Percentiles rank a stretch among this genome's conserved stretches.
Evolutionary conservation across 2,329 filamentous ascomycete species (phyloP).

Genomic region (Dothistroma septosporum): DNA sequence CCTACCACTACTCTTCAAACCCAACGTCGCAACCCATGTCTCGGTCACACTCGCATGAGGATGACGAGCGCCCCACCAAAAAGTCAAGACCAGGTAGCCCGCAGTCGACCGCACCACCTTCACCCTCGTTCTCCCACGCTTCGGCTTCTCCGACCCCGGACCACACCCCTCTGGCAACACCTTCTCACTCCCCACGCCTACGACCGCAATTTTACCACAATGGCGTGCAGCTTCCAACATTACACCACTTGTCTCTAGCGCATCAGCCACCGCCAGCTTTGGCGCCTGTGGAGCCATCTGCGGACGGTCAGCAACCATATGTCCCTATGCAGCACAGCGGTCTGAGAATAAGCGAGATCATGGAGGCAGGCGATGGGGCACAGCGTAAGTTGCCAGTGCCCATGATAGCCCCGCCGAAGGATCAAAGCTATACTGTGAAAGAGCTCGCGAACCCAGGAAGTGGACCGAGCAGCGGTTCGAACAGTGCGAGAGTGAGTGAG

Average conservation of each 20-base stretch:
- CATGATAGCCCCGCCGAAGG: constrained; percentile 59
- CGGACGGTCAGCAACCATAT: constrained; percentile 57
- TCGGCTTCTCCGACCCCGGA: constrained; percentile 93
- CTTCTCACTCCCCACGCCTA: constrained; percentile 88
- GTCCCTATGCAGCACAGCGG: constrained; percentile 58
- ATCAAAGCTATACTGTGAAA: constrained; percentile 52
- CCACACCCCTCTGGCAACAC: constrained; percentile 96
- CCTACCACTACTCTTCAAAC: constrained; percentile 59
- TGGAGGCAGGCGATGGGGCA: constrained; percentile 79
- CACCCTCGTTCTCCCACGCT: constrained; percentile 93
- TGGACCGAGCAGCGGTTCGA: constrained; percentile 62
- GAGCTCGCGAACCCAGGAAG: constrained; percentile 67
- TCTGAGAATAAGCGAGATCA: constrained; percentile 85
- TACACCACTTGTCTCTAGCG: constrained; percentile 68
- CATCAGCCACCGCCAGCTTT: constrained; percentile 57
- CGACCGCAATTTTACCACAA: constrained; percentile 65
- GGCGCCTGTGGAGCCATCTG: constrained; percentile 65
- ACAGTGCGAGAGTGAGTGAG: constrained; percentile 31
- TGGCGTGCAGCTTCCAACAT: constrained; percentile 78
- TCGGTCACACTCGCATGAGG: constrained; percentile 76
- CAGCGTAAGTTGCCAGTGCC: constrained; percentile 89
- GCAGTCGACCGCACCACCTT: constrained; percentile 91
- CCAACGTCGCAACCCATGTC: constrained; percentile 72
- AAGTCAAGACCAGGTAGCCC: constrained; percentile 89
- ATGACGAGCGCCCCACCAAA: constrained; percentile 76